Base-by-base conservation (phyloP, 2,329 filamentous ascomycete species). In the Monilinia fructicola region DNA sequence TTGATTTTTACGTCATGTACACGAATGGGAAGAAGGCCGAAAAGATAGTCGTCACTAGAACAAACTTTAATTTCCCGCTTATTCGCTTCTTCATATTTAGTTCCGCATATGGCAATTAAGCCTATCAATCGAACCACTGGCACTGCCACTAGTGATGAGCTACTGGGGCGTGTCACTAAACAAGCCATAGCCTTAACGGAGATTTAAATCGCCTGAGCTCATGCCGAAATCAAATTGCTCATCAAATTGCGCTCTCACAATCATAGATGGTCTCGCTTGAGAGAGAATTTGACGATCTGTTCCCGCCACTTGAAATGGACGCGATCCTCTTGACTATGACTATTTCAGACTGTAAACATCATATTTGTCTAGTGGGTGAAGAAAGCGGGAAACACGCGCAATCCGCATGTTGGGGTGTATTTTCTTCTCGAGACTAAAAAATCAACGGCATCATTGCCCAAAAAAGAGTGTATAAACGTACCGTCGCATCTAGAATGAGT, bases 401-500 rank as follows among this genome's bases (percentile, higher is more conserved):
- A 23, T 60, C 48, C 23, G 23, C 16, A 42, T 35, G 21, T 26
- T 31, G 42, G 12, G 16, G 28, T 38, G 21, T 26, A 10, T 38
- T 48, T 50, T 12, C 38, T 26, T 3, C 9, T 48, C 52, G 46
- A 44, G 38, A 50, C 26, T 21, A 28, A 69, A 71, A 70, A 67
- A 67, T 35, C 9, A 65, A 67, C 64, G 64, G 69, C 35, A 21
- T 31, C 10, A 12, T 21, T 4, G 31, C 26, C 10, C n/a, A n/a
- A n/a, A n/a, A 60, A 60, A 21, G 2, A 64, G 3, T 48, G 21
- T 28, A 54, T 18, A 72, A 77, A 87, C 86, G 75, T 88, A 88
- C 86, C 84, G 75, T 88, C 86, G 76, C 86, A 88, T 78, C 86
- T 88, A 70, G 60, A 69, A 69, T 40, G 65, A 54, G 75, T 82